These are phyloP conservation scores for Pulveroboletus sp. DNA, from an alignment of 768 basidiomycete genomes.

Conservation along the genomic window DNA sequence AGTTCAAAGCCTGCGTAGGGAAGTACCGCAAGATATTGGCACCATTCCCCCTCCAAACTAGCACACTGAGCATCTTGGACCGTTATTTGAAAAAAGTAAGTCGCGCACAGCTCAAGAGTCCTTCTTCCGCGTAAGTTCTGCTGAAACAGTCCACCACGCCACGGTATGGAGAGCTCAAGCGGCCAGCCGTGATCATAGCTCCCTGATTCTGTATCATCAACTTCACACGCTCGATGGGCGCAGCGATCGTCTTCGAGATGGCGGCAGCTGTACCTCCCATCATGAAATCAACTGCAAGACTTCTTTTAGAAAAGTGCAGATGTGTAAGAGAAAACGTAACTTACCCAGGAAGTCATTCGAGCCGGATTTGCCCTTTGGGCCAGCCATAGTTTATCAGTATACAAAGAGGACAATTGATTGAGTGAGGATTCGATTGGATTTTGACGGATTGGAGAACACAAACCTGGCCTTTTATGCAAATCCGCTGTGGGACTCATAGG, in stretches of 20 bases:
- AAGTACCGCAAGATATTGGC: constrained; percentile 45
- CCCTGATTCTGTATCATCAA: constrained; percentile 40
- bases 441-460: too few species aligned
- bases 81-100: neutral
- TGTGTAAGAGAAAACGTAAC: neutral
- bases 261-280: constrained; percentile 35
- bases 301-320: neutral
- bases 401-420: neutral
- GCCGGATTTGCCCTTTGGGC: neutral
- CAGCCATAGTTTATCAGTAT: constrained; percentile 4
- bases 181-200: constrained; percentile 35
- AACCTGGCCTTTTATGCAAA: constrained; percentile 7
- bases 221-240: constrained; percentile 41
- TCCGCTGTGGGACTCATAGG: neutral
- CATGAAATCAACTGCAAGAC: constrained; percentile 32
- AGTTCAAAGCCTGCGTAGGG: constrained; percentile 46
- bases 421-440: constrained; percentile 18
- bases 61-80: constrained; percentile 3
- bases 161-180: constrained; percentile 35
- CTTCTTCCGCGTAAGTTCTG: constrained; percentile 35
- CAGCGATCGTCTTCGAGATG: constrained; percentile 39
- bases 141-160: constrained; percentile 37
- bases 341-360: constrained; percentile 20
- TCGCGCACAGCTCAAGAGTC: constrained; percentile 34
- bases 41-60: constrained; percentile 45